phyloP scores from a whole-genome alignment of 345 rosid genomes.

The Eucalyptus melliodora region DNA sequence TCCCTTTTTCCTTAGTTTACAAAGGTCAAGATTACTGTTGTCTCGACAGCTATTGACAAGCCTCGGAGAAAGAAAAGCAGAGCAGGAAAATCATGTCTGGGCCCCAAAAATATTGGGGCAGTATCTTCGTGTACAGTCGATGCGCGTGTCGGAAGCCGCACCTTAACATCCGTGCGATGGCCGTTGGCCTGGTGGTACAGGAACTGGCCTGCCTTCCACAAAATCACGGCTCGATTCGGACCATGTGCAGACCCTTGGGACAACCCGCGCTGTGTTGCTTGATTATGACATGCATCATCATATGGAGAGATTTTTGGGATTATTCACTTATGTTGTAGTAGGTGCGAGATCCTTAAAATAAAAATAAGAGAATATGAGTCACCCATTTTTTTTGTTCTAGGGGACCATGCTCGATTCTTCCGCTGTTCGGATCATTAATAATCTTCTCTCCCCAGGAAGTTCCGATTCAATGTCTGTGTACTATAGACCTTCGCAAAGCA shows the following conservation, averaged over 20 bases:
- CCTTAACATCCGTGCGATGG: not conserved
- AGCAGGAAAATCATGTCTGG: not conserved
- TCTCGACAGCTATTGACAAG: not conserved
- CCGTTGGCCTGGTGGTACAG: not conserved
- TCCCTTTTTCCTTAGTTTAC: not conserved
- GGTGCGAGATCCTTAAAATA: not conserved
- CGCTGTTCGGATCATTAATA: not conserved
- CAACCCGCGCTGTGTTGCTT: not conserved
- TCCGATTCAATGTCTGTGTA: not conserved
- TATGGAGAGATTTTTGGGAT: not conserved
- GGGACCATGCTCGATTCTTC: not conserved
- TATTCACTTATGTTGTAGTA: too few relatives aligned
- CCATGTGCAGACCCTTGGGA: too few relatives aligned
- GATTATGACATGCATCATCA: not conserved
- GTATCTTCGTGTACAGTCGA: not conserved
- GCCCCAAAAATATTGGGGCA: not conserved
- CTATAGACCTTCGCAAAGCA: not conserved
- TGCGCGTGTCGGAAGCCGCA: not conserved
- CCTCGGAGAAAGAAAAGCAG: not conserved
- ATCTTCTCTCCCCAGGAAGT: not conserved
- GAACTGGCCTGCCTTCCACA: not conserved
- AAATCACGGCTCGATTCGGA: not conserved
- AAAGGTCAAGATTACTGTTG: not conserved
- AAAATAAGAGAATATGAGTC: not conserved
- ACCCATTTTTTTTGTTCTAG: too few relatives aligned